phyloP scores from a whole-genome alignment of 2,329 filamentous ascomycete species.

The Cladosporium sp. region DNA sequence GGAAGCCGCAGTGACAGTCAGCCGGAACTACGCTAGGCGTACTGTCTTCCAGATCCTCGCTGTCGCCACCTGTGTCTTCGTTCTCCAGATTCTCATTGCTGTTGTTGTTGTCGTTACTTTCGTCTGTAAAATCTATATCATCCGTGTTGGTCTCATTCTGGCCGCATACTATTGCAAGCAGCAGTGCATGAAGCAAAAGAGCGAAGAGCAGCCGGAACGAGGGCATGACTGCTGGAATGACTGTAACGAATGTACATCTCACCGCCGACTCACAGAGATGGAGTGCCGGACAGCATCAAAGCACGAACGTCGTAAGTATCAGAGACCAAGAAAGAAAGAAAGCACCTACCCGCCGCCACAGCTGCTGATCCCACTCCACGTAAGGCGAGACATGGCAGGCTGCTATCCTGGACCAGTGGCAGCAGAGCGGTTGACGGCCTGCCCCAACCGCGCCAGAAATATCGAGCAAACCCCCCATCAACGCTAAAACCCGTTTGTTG shows the following conservation, averaged over 20 bases:
- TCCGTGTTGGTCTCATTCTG: constrained; percentile 8
- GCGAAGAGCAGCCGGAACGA: constrained; percentile 4
- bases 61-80: background rate
- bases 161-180: constrained; percentile 2
- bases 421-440: background rate
- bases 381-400: constrained; percentile 3
- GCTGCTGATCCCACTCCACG: background rate
- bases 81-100: background rate
- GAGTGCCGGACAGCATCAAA: too few species aligned
- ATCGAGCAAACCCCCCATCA: constrained; percentile 7
- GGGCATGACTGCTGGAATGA: constrained; percentile 1
- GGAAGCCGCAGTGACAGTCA: constrained; percentile 45
- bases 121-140: background rate
- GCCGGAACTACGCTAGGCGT: background rate
- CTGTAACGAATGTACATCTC: background rate
- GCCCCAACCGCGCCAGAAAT: background rate
- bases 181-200: background rate
- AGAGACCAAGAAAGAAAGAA: background rate
- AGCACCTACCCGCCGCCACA: background rate
- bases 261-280: background rate
- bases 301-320: too few species aligned
- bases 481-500: background rate
- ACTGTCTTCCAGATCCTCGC: background rate
- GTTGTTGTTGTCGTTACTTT: background rate
- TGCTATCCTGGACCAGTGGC: background rate